These are phyloP conservation scores for Hypoxylon trugodes DNA, from an alignment of 495 filamentous ascomycete species.

Conservation along the genomic window DNA sequence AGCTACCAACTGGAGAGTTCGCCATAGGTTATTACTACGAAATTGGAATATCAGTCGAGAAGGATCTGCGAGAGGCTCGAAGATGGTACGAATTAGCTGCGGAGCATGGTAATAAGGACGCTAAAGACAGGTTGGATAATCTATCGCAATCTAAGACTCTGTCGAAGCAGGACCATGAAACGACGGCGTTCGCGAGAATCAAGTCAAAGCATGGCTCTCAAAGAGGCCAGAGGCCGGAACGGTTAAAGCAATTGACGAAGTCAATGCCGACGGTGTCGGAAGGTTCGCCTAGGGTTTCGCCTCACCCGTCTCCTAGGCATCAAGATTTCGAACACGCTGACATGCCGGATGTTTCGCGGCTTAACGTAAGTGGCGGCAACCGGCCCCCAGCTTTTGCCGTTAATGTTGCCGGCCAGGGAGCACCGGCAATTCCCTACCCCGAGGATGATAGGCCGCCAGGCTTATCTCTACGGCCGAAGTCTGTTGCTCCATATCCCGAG, in stretches of 20 bases:
- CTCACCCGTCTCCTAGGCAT: slow-evolving; percentile 47
- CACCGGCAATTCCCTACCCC: slow-evolving; percentile 72
- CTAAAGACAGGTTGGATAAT: slow-evolving; percentile 79
- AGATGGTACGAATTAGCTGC: slow-evolving; percentile 92
- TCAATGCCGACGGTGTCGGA: slow-evolving; percentile 63
- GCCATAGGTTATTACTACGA: slow-evolving; percentile 98
- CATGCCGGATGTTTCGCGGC: slow-evolving; percentile 73
- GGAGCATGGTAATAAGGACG: slow-evolving; percentile 92
- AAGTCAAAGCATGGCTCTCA: slow-evolving; percentile 92
- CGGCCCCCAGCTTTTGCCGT: slow-evolving; percentile 56
- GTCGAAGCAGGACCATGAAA: slow-evolving; percentile 90
- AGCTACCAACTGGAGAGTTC: slow-evolving; percentile 91
- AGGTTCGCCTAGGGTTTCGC: slow-evolving; percentile 40
- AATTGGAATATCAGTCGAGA: slow-evolving; percentile 86
- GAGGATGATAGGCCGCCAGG: slow-evolving; percentile 62
- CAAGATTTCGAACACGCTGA: slow-evolving; percentile 53
- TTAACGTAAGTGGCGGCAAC: slow-evolving; percentile 54
- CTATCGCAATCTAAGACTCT: slow-evolving; percentile 86
- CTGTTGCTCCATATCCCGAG: slow-evolving; percentile 62
- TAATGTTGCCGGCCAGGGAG: slow-evolving; percentile 53
- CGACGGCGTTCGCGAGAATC: slow-evolving; percentile 87
- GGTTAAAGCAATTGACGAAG: slow-evolving; percentile 59
- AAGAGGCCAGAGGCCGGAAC: slow-evolving; percentile 72
- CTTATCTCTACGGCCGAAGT: slow-evolving; percentile 46
- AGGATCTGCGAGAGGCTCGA: slow-evolving; percentile 82